Percentiles rank a stretch among this genome's conserved stretches.
phyloP scores from a whole-genome alignment of 1,284 basidiomycete species.

The Phenoliferia sp. region DNA sequence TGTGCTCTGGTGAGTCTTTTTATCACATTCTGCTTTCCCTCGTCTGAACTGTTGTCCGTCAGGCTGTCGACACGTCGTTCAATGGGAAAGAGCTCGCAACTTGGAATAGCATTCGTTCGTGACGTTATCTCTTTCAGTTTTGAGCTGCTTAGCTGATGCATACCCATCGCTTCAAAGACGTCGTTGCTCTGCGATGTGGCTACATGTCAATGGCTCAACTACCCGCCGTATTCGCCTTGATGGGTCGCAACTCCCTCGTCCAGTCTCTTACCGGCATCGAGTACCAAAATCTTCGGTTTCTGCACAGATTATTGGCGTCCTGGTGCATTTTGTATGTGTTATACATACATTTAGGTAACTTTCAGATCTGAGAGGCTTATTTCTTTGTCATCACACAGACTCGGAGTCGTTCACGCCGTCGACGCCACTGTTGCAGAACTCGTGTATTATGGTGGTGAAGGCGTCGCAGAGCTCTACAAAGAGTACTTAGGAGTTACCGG shows the following conservation, averaged over 20 bases:
- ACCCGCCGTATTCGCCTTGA: conserved; percentile 14
- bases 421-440: conserved; percentile 18
- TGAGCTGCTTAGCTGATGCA: too few relatives aligned
- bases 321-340: not conserved
- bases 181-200: conserved; percentile 26
- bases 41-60: too few relatives aligned
- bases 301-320: not conserved
- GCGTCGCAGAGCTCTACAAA: conserved; percentile 16
- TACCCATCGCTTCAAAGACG: too few relatives aligned
- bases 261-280: conserved; percentile 27
- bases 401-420: conserved; percentile 25
- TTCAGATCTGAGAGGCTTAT: not conserved
- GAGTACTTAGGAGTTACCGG: conserved; percentile 26
- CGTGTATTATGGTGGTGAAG: conserved; percentile 13
- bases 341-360: not conserved
- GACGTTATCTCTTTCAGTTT: too few relatives aligned
- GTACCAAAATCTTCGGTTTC: conserved; percentile 11
- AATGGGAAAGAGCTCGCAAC: too few relatives aligned
- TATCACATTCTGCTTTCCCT: too few relatives aligned
- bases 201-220: conserved; percentile 29
- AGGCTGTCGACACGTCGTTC: too few relatives aligned
- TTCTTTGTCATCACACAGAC: not conserved
- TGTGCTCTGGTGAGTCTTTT: too few relatives aligned
- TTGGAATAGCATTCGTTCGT: too few relatives aligned
- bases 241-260: conserved; percentile 26